These are phyloP conservation scores for Cercospora janseana DNA, from an alignment of 2,329 filamentous ascomycete genomes.

Conservation along the genomic window DNA sequence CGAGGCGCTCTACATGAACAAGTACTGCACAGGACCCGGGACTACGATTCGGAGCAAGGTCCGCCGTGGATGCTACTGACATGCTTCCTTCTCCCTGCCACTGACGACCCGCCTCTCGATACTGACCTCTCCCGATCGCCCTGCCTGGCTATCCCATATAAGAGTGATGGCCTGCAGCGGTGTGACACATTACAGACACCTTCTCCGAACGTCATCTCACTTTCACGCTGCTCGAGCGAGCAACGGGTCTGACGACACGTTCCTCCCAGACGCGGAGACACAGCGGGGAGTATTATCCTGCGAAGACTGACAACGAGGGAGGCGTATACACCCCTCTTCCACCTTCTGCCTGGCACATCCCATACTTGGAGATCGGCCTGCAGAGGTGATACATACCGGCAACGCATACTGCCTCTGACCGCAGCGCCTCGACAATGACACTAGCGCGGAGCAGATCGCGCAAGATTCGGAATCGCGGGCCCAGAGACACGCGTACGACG, in stretches of 20 bases:
- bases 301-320: not conserved
- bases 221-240: not conserved
- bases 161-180: slow-evolving; percentile 1
- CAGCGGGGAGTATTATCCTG: slow-evolving; percentile 2
- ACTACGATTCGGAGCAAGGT: not conserved
- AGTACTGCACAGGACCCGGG: too few relatives aligned
- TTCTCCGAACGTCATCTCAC: not conserved
- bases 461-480: not conserved
- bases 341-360: not conserved
- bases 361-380: not conserved
- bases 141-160: slow-evolving; percentile 7
- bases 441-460: not conserved
- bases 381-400: not conserved
- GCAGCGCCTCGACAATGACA: not conserved
- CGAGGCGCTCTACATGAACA: too few relatives aligned
- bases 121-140: not conserved
- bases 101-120: slow-evolving; percentile 1
- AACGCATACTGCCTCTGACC: not conserved
- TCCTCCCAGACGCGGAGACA: not conserved
- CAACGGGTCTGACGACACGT: not conserved
- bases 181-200: slow-evolving; percentile 6
- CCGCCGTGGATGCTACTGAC: not conserved
- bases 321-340: slow-evolving; percentile 3
- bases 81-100: too few relatives aligned
- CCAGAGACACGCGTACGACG: not conserved